A percentile compares a stretch with the other conserved stretches of the same genome.
phyloP scores from a whole-genome alignment of 192 early-diverging fungal genomes.

The Anaeromyces robustus region DNA sequence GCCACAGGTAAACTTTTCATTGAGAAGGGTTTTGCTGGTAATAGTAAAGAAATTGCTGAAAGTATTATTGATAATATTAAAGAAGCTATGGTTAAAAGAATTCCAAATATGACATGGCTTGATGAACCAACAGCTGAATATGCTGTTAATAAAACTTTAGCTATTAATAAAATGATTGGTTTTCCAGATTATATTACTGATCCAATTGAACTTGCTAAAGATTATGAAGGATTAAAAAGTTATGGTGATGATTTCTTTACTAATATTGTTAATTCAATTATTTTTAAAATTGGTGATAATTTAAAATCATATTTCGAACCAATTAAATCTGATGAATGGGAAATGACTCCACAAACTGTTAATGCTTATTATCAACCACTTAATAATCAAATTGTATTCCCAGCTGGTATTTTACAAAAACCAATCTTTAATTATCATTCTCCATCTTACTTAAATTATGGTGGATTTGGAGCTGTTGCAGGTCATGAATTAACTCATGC shows the following conservation, averaged over 20 bases:
- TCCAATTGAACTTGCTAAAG: neutral
- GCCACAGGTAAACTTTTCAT: neutral
- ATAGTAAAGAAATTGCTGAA: neutral
- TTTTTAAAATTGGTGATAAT: neutral
- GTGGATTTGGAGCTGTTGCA: neutral
- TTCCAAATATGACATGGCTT: neutral
- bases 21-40: neutral
- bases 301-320: neutral
- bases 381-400: neutral
- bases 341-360: constrained; percentile 1
- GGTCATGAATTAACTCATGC: neutral
- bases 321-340: neutral
- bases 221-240: neutral
- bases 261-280: neutral
- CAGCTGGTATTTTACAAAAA: neutral
- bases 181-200: neutral
- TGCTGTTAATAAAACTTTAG: neutral
- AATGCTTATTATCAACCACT: neutral
- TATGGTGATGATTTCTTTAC: neutral
- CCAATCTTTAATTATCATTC: neutral
- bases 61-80: neutral
- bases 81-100: neutral
- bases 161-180: neutral
- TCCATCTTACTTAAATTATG: neutral
- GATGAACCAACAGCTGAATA: neutral